Base-by-base conservation (phyloP, 139 green algal genomes). In the Trebouxia sp. region DNA sequence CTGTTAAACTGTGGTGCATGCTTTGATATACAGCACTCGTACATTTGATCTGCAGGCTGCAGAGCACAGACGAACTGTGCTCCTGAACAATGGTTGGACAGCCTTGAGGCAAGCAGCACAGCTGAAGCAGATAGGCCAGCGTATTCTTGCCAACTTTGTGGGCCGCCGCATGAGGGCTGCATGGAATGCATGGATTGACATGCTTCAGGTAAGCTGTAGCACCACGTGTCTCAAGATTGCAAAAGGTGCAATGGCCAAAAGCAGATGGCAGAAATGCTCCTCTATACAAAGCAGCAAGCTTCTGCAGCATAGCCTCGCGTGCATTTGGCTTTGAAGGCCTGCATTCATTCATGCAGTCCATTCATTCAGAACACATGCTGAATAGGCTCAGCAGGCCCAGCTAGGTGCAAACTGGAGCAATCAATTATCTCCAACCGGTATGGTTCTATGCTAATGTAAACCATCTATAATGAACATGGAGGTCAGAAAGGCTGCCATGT, bases 131-230 rank as follows among this genome's bases (percentile, higher is more conserved):
- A 41, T 65, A 47, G 69, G 58, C 20, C 38, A 39, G 38, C 53
- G 48, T 15, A 56, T 66, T 3, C 53, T 84, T 69, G 28, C 48
- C 28, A 51, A 35, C 41, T 75, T 84, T 28, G n/a, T 53, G 6
- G 20, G 55, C 70, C 39, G 39, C 20, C 55, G 51, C 26, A 50
- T 75, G 51, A 45, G 53, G 26, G 51, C 50, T 30, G 80, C 80
- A 20, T 84, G 80, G 80, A 41, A 35, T 28, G 48, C 51, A 24
- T 84, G 80, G 80, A 39, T 38, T 20, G 56, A 67, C 30, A 67
- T 79, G 74, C 14, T 79, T 7, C 43, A 66, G 74, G 74, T 79
- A 12, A 26, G 28, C 35, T 72, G 12, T 26, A 45, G 1, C 11
- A 38, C 38, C n/a, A n/a, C n/a, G n/a, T n/a, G n/a, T n/a, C n/a